Percentiles rank a stretch among this genome's conserved stretches.
phyloP scores from a whole-genome alignment of 2,329 filamentous ascomycete genomes.

The Xylariaceae sp. region DNA sequence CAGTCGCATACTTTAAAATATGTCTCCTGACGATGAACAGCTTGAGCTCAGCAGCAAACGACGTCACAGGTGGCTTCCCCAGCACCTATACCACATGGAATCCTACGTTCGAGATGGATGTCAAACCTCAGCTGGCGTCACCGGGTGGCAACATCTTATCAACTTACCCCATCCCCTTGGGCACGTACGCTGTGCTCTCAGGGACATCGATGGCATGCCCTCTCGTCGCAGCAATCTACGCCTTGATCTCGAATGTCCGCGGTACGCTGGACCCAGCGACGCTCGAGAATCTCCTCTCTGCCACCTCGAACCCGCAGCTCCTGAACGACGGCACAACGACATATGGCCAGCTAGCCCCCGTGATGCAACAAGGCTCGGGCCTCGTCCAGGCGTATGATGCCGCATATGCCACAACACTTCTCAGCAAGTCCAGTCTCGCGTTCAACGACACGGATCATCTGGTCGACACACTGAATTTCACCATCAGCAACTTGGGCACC shows the following conservation, averaged over 20 bases:
- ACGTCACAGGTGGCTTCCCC: slow-evolving; percentile 44
- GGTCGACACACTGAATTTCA: slow-evolving; percentile 43
- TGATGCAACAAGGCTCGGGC: slow-evolving; percentile 57
- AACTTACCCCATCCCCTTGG: slow-evolving; percentile 45
- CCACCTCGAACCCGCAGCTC: slow-evolving; percentile 16
- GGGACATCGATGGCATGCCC: slow-evolving; percentile 61
- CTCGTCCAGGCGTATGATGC: slow-evolving; percentile 57
- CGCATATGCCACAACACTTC: slow-evolving; percentile 46
- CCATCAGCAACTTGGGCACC: slow-evolving; percentile 49
- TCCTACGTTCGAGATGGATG: slow-evolving; percentile 53
- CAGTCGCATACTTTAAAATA: too few species aligned
- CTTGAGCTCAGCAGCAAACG: slow-evolving; percentile 35
- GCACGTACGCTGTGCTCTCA: slow-evolving; percentile 47
- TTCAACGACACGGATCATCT: slow-evolving; percentile 63
- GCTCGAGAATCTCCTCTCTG: slow-evolving; percentile 36
- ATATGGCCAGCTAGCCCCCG: slow-evolving; percentile 41
- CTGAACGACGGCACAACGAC: slow-evolving; percentile 25
- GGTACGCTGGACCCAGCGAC: slow-evolving; percentile 46
- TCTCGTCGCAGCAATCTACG: slow-evolving; percentile 49
- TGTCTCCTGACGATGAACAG: slow-evolving; percentile 23
- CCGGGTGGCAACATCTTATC: slow-evolving; percentile 56
- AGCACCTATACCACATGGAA: slow-evolving; percentile 56
- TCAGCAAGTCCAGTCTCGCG: slow-evolving; percentile 53
- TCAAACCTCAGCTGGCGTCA: slow-evolving; percentile 53
- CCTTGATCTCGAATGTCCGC: slow-evolving; percentile 48